Percentiles rank a stretch among this genome's conserved stretches.
Evolutionary conservation across 306 rosid species (phyloP).

Genomic region (Arachis hypogaea): DNA sequence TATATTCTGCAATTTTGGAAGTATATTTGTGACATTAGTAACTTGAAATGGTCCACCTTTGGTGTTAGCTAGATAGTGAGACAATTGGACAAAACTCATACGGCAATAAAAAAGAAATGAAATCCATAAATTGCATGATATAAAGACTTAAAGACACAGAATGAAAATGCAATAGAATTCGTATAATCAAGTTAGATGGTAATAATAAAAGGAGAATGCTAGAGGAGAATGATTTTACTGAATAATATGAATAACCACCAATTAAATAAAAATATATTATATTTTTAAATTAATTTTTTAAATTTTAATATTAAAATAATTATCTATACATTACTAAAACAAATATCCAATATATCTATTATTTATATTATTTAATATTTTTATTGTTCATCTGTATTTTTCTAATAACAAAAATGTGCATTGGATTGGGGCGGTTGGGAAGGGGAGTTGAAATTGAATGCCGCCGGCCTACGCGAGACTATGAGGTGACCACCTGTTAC

Average conservation of each 20-base stretch:
- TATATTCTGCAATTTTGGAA: constrained; percentile 30
- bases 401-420: neutral
- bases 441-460: constrained; percentile 41
- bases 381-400: too few species aligned
- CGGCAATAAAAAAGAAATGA: neutral
- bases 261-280: too few species aligned
- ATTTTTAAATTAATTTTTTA: too few species aligned
- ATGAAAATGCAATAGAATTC: neutral
- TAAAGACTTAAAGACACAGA: too few species aligned
- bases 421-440: constrained; percentile 35
- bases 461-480: constrained; percentile 37
- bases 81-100: constrained; percentile 33
- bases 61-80: constrained; percentile 1
- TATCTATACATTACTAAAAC: too few species aligned
- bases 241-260: too few species aligned
- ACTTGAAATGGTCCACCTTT: neutral
- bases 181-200: neutral
- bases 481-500: constrained; percentile 31
- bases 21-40: constrained; percentile 17
- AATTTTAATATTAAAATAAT: too few species aligned
- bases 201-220: neutral
- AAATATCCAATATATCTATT: too few species aligned
- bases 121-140: too few species aligned
- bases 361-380: too few species aligned
- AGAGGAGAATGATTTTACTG: too few species aligned